These are phyloP conservation scores for Epichloe festucae DNA, from an alignment of 2,329 filamentous ascomycete species.

Conservation along the genomic window DNA sequence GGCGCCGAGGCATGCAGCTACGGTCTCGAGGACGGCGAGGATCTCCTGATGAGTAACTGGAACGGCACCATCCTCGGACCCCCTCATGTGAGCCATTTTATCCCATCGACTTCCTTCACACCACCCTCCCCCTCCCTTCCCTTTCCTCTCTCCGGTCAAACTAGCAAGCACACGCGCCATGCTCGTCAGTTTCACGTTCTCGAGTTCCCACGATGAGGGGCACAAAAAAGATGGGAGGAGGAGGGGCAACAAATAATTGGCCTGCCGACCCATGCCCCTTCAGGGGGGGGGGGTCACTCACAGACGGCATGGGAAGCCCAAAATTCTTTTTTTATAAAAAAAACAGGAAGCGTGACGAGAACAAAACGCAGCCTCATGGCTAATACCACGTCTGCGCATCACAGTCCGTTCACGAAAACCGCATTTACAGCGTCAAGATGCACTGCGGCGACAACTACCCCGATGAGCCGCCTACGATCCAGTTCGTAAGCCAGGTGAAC, in stretches of 20 bases:
- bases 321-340: background rate
- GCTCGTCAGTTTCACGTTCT: no score
- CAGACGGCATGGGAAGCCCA: background rate
- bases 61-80: conserved; percentile 95
- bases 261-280: no score
- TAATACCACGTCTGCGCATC: conserved; percentile 4
- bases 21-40: conserved; percentile 84
- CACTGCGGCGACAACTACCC: conserved; percentile 87
- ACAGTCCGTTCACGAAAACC: conserved; percentile 92
- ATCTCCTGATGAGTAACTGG: conserved; percentile 96
- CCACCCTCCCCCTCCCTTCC: no score
- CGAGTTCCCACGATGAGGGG: no score
- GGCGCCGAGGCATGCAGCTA: conserved; percentile 97
- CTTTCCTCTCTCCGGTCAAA: background rate
- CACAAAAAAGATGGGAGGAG: no score
- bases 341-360: background rate
- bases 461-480: conserved; percentile 74
- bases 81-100: conserved; percentile 53
- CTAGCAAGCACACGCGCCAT: no score
- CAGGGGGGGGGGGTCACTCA: no score
- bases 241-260: no score
- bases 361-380: background rate
- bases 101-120: conserved; percentile 9
- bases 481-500: conserved; percentile 91
- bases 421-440: conserved; percentile 97